Evolutionary conservation across 192 early-diverging fungal genomes (phyloP).

Genomic region (Backusella tuberculispora): DNA sequence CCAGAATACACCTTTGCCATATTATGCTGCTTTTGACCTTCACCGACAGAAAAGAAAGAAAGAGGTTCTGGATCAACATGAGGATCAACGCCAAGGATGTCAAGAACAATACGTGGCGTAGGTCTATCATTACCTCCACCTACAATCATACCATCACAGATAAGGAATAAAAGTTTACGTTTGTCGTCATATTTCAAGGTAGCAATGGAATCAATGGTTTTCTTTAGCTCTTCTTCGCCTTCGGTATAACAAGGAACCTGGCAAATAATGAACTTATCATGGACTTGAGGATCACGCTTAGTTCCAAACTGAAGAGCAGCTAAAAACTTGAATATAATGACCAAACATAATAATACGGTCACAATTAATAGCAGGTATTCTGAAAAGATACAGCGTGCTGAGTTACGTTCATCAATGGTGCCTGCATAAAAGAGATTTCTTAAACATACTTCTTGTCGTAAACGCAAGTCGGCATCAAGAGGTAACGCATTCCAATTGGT

Average conservation of each 20-base stretch:
- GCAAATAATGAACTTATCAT: conserved; percentile 95
- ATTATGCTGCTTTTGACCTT: conserved; percentile 90
- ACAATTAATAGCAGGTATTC: conserved; percentile 84
- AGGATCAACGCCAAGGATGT: conserved; percentile 87
- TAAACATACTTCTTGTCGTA: conserved; percentile 72
- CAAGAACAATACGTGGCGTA: conserved; percentile 93
- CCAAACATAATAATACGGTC: conserved; percentile 78
- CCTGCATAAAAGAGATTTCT: conserved; percentile 88
- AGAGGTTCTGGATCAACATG: conserved; percentile 74
- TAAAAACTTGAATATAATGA: conserved; percentile 82
- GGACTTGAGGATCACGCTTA: conserved; percentile 74
- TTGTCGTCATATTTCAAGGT: conserved; percentile 86
- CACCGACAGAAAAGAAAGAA: conserved; percentile 85
- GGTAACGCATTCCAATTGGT: conserved; percentile 60
- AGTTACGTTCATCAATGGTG: conserved; percentile 82
- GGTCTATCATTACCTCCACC: conserved; percentile 96
- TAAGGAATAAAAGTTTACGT: conserved; percentile 85
- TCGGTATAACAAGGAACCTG: conserved; percentile 97
- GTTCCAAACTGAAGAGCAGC: conserved; percentile 75
- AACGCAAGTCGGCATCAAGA: conserved; percentile 46
- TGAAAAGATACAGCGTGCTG: conserved; percentile 76
- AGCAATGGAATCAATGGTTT: conserved; percentile 86
- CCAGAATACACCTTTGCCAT: conserved; percentile 97
- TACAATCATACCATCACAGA: conserved; percentile 92
- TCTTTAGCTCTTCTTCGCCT: conserved; percentile 78